Conservation (phyloP, 129 eudicot genomes). For the Silybum marianum region DNA sequence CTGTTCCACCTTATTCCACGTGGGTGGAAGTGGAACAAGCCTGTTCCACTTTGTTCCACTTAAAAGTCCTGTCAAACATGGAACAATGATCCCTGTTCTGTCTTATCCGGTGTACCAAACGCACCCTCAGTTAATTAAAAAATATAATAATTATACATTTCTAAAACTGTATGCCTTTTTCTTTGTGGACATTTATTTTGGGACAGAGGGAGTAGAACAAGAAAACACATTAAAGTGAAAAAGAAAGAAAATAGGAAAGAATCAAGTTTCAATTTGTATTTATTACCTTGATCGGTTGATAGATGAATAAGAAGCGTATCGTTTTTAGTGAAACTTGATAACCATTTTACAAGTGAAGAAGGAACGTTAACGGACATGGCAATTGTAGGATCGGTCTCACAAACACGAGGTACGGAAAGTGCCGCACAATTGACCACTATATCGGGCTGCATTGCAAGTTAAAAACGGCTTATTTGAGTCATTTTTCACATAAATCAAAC, state of each 20-base stretch:
- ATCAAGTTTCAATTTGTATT: too few relatives aligned
- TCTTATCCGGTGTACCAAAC: too few relatives aligned
- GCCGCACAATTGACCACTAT: slow-evolving; percentile 94
- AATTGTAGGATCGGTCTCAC: slow-evolving; percentile 70
- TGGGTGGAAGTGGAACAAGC: too few relatives aligned
- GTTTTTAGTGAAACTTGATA: slow-evolving; percentile 52
- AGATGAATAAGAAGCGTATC: slow-evolving; percentile 74
- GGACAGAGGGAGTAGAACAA: not conserved
- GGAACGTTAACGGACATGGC: slow-evolving; percentile 85
- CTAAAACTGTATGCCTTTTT: not conserved
- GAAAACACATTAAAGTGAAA: not conserved
- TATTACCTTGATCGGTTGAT: slow-evolving; percentile 87
- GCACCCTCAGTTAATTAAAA: not conserved
- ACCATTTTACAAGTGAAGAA: slow-evolving; percentile 72
- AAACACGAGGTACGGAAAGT: slow-evolving; percentile 70
- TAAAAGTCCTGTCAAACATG: too few relatives aligned
- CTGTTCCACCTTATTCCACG: too few relatives aligned
- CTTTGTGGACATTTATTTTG: not conserved
- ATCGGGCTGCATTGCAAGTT: slow-evolving; percentile 67
- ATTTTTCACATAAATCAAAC: too few relatives aligned
- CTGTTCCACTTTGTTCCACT: too few relatives aligned
- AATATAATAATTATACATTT: too few relatives aligned
- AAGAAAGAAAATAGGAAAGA: not conserved
- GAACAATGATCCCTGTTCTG: too few relatives aligned
- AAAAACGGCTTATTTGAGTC: not conserved